A percentile compares a stretch with the other conserved stretches of the same genome.
phyloP scores from a whole-genome alignment of 345 rosid species.

The Eutrema yunnanense region DNA sequence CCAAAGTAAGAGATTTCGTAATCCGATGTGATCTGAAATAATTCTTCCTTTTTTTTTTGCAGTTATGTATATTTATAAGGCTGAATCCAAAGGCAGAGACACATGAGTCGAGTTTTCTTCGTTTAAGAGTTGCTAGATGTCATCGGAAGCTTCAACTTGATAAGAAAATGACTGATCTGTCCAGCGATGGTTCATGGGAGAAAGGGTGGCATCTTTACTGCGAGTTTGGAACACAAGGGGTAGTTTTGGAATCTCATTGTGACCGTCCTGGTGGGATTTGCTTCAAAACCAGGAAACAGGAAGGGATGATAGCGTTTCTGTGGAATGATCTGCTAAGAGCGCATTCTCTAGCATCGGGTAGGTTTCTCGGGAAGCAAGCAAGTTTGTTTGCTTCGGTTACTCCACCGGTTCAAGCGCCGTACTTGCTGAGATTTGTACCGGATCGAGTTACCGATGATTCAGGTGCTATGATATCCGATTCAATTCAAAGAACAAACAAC shows the following conservation, averaged over 20 bases:
- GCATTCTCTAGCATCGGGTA: constrained; percentile 49
- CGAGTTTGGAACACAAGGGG: constrained; percentile 76
- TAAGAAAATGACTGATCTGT: constrained; percentile 33
- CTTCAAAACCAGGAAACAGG: constrained; percentile 39
- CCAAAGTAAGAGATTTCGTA: neutral
- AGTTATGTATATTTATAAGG: constrained; percentile 61
- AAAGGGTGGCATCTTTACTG: constrained; percentile 67
- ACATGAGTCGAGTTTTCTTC: constrained; percentile 40
- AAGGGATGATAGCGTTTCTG: constrained; percentile 34
- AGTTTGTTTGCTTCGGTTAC: constrained; percentile 61
- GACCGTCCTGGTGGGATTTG: constrained; percentile 38
- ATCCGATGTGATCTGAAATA: neutral
- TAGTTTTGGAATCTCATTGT: constrained; percentile 44
- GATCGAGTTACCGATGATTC: constrained; percentile 90
- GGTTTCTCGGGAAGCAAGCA: constrained; percentile 39
- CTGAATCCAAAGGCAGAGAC: constrained; percentile 36
- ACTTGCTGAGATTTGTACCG: constrained; percentile 80
- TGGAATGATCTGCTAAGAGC: constrained; percentile 84
- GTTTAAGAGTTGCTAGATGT: constrained; percentile 52
- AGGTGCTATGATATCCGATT: constrained; percentile 89
- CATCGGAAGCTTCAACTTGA: constrained; percentile 70
- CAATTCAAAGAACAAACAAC: constrained; percentile 55
- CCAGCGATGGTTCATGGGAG: constrained; percentile 46
- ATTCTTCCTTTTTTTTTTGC: neutral
- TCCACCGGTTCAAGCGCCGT: constrained; percentile 84